Evolutionary conservation across 768 basidiomycete genomes (phyloP).

Genomic region (Asterophora lycoperdoides): DNA sequence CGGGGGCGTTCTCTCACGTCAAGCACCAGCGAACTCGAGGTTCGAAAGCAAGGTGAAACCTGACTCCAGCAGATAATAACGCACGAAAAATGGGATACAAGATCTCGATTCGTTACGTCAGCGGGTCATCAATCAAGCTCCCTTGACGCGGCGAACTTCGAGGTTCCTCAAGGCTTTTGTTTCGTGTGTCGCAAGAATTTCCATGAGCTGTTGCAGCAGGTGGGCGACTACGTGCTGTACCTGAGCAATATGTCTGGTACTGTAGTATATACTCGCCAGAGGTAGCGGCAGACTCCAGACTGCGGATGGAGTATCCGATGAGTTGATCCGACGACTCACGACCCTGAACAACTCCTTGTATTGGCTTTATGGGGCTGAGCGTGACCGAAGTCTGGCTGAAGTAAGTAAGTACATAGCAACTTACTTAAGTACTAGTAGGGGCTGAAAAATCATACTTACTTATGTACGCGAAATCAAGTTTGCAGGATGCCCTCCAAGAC

Average conservation of each 20-base stretch:
- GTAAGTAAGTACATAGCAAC: too few species aligned
- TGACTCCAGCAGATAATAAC: neutral
- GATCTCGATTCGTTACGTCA: constrained; percentile 17
- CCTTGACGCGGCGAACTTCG: neutral
- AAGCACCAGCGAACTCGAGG: neutral
- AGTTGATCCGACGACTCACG: constrained; percentile 1
- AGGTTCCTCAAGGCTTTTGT: too few species aligned
- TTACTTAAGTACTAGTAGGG: too few species aligned
- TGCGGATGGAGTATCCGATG: too few species aligned
- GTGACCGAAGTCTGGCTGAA: too few species aligned
- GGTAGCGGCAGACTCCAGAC: too few species aligned
- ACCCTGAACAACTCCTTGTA: neutral
- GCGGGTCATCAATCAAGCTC: constrained; percentile 1
- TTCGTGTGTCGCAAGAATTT: too few species aligned
- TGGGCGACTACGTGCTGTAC: too few species aligned
- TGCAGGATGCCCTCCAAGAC: constrained; percentile 57
- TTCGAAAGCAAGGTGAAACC: constrained; percentile 8
- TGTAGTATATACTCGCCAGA: too few species aligned
- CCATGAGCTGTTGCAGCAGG: too few species aligned
- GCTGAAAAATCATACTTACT: neutral
- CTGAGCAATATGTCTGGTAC: too few species aligned
- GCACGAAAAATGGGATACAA: constrained; percentile 4
- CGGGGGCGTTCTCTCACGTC: neutral
- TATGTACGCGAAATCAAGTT: neutral
- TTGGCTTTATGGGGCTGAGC: neutral